phyloP scores from a whole-genome alignment of 305 asterid genomes.

The Fraxinus latifolia region DNA sequence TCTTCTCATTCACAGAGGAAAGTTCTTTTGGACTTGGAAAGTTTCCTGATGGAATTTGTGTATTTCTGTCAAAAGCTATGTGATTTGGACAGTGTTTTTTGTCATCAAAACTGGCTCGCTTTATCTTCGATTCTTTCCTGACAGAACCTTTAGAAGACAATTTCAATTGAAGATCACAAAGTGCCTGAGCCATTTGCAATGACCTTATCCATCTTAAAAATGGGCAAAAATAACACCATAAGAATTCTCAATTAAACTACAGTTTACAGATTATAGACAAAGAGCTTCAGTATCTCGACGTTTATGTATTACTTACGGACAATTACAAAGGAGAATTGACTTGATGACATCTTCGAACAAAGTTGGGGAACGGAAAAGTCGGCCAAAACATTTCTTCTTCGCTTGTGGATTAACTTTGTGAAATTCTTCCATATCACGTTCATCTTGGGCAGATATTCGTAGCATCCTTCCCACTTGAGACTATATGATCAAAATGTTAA shows the following conservation, averaged over 20 bases:
- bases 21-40: constrained; percentile 39
- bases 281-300: neutral
- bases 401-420: constrained; percentile 39
- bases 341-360: constrained; percentile 56
- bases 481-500: constrained; percentile 9
- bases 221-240: neutral
- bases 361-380: constrained; percentile 52
- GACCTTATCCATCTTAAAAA: constrained; percentile 34
- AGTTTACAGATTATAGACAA: too few species aligned
- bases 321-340: constrained; percentile 39
- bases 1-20: constrained; percentile 24
- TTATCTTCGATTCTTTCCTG: constrained; percentile 17
- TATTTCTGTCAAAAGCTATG: neutral
- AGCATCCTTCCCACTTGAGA: constrained; percentile 47
- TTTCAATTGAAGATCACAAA: constrained; percentile 33
- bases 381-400: constrained; percentile 37
- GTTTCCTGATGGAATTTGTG: neutral
- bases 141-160: neutral
- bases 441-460: constrained; percentile 36
- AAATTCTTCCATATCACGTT: constrained; percentile 27
- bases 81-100: neutral
- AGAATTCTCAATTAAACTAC: neutral
- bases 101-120: neutral
- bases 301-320: constrained; percentile 19
- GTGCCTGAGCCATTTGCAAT: constrained; percentile 36